Conservation (phyloP, 140 eudicot genomes). For the Senecio squalidus region DNA sequence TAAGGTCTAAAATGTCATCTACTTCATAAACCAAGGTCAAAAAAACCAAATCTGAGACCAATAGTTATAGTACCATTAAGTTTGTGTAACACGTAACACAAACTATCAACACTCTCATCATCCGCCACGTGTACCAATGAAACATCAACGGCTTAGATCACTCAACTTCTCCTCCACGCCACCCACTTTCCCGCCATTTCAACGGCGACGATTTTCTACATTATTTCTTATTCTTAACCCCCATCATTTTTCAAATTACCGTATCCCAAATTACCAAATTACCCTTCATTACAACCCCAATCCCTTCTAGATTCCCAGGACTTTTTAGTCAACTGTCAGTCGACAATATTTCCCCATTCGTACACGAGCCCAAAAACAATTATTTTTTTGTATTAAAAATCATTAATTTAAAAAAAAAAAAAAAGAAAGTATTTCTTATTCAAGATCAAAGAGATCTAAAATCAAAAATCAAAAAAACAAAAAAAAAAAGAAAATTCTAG, state of each 20-base stretch:
- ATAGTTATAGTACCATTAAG: conserved; percentile 3
- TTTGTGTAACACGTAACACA: conserved; percentile 20
- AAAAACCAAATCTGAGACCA: neutral
- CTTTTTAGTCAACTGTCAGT: conserved; percentile 35
- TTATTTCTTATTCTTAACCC: neutral
- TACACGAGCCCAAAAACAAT: conserved; percentile 29
- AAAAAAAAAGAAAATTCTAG: conserved; percentile 9
- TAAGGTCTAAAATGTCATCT: neutral
- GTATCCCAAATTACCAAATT: neutral
- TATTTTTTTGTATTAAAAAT: too few species aligned
- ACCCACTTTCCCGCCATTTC: conserved; percentile 39
- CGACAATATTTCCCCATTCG: conserved; percentile 41
- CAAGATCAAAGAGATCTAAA: conserved; percentile 40
- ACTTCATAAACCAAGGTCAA: too few species aligned
- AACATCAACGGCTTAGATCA: conserved; percentile 25
- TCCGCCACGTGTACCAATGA: conserved; percentile 23
- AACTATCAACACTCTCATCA: conserved; percentile 5
- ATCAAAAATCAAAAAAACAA: conserved; percentile 9
- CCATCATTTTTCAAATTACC: neutral
- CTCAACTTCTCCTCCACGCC: conserved; percentile 30
- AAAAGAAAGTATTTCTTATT: conserved; percentile 26
- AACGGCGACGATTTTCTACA: conserved; percentile 40
- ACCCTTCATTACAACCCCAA: conserved; percentile 1
- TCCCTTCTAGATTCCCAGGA: conserved; percentile 25
- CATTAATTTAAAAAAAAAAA: neutral